Evolutionary conservation across 2,329 filamentous ascomycete genomes (phyloP), one percentile per base, ranked within the genome.

Genomic region (Sarocladiaceae sp.): DNA sequence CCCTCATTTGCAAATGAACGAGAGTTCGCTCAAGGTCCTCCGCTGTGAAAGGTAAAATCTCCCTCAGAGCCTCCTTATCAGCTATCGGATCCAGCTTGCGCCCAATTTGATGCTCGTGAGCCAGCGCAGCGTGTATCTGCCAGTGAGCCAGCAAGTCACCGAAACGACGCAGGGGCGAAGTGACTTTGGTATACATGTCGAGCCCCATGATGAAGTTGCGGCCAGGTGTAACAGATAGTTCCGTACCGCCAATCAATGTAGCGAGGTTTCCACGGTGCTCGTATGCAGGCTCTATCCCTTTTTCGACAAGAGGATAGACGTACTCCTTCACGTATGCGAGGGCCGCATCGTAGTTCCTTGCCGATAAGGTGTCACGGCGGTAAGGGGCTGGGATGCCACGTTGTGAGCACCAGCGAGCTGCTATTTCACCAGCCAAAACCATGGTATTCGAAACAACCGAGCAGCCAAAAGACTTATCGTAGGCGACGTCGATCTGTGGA

Each of bases 101-200:
- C 33, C 54, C 46, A 19, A 48, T 49, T 29, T 63, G 53, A 7
- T 69, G 64, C 51, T 74, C 70, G 47, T 69, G 60, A 12, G 65
- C 62, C 24, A 85, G 62, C 9, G 76, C 72, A 2, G 73, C 74
- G 54, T 82, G 73, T 49, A 85, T 76, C 58, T 85, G 80, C 77
- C 78, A 84, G 61, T 84, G 80, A 2, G 76, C 70, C 24, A 85
- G 57, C 37, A 85, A 62, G 58, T 85, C 82, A 4, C 67, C 62
- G 59, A 74, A 84, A 33, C 82, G 74, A 26, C 82, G 77, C n/a
- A 85, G 68, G 15, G 82, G 82, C 41, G 76, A 82, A 6, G 82
- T 85, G 31, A 73, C 73, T 51, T 81, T 83, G 47, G 75, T 65
- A 58, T 84, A 83, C 63, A 76, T 74, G 44, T 78, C 69, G 2